These are phyloP conservation scores for Monilinia fructigena DNA, from an alignment of 2,329 filamentous ascomycete genomes.

Conservation along the genomic window DNA sequence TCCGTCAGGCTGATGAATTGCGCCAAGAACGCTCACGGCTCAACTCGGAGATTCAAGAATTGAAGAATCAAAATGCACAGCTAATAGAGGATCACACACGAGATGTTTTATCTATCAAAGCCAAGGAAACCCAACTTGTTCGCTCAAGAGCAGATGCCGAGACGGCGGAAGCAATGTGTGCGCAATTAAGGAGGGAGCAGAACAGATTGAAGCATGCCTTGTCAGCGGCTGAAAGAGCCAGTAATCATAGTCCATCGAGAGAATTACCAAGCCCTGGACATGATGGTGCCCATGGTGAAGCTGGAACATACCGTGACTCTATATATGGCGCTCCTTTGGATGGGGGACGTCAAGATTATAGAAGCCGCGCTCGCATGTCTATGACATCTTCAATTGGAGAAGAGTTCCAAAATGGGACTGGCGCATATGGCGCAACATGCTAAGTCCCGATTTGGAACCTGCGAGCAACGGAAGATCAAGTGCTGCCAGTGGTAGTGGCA, in stretches of 20 bases:
- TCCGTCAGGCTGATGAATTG: slow-evolving; percentile 74
- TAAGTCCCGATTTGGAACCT: slow-evolving; percentile 38
- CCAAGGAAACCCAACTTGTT: slow-evolving; percentile 95
- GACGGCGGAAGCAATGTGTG: slow-evolving; percentile 80
- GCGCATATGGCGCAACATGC: slow-evolving; percentile 38
- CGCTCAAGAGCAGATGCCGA: slow-evolving; percentile 88
- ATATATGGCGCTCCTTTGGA: slow-evolving; percentile 37
- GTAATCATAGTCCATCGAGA: slow-evolving; percentile 34
- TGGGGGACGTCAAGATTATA: slow-evolving; percentile 31
- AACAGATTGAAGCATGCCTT: slow-evolving; percentile 90
- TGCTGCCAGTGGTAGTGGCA: slow-evolving; percentile 39
- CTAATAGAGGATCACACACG: slow-evolving; percentile 96
- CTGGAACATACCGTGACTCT: slow-evolving; percentile 57
- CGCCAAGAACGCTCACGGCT: slow-evolving; percentile 79
- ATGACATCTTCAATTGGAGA: slow-evolving; percentile 66
- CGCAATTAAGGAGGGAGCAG: slow-evolving; percentile 81
- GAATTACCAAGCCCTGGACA: slow-evolving; percentile 43
- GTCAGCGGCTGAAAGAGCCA: slow-evolving; percentile 57
- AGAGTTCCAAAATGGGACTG: slow-evolving; percentile 70
- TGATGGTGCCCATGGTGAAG: slow-evolving; percentile 56
- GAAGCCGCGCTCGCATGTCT: slow-evolving; percentile 46
- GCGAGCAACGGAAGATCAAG: slow-evolving; percentile 37
- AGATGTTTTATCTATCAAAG: slow-evolving; percentile 93
- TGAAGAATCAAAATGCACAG: slow-evolving; percentile 95
- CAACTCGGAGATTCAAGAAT: slow-evolving; percentile 82